Evolutionary conservation across 768 basidiomycete species (phyloP), one percentile per base, ranked within the genome.

Genomic region (Naganishia antarctica): DNA sequence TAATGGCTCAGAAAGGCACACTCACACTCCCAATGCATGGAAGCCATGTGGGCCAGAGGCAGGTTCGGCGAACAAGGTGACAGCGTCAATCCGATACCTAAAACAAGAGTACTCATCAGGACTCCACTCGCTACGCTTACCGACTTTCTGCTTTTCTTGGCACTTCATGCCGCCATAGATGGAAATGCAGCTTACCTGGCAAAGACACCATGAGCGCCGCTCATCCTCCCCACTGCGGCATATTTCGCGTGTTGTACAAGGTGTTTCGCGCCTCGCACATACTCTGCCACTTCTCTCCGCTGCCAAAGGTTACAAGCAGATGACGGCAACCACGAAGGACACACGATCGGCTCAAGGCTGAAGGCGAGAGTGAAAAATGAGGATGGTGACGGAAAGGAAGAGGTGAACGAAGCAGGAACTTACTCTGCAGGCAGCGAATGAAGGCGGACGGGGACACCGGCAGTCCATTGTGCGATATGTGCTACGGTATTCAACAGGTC

Each of bases 11-110:
- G 13, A 23, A 21, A 37, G 25, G 5, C 6, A 32, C 23, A 77
- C 85, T 72, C 60, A 91, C 91, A 86, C 84, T 71, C 96, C 94
- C 31, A 99, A 81, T 2, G 90, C 84, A 79, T 92, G 86, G 76
- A 98, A 99, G 0, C 96, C 96, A 75, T 99, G 91, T 8, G 96
- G 96, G 7, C 94, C 92, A 6, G 81, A 78, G 0, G 93, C 88
- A 18, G 93, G 92, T 6, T 90, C 78, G 18, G 87, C 91, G 73
- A 88, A 96, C 21, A 98, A 74, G 0, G 93, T 98, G 66, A 98
- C 82, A 0, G 93, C 89, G 76, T 98, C 94, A 60, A 99, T 92
- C 45, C 92, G 86, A 74, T 89, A 97, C 16, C 50, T 51, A 16
- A 51, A 45, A 15, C 50, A 43, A 47, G 34, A 32, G n/a, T 23